Evolutionary conservation across 148 eudicot species (phyloP).

Genomic region (Arctostaphylos glauca): DNA sequence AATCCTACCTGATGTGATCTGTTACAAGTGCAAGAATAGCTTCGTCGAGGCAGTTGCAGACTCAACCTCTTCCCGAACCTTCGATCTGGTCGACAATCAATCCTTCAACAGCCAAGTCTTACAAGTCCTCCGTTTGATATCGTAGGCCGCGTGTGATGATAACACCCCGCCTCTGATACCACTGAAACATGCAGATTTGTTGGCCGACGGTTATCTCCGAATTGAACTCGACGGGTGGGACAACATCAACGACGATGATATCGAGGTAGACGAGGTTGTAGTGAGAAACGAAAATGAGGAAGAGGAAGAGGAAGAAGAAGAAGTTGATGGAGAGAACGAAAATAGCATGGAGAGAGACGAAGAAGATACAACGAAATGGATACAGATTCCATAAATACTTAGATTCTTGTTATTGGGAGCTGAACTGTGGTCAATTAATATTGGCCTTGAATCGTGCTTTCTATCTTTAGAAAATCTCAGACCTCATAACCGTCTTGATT

Average conservation of each 20-base stretch:
- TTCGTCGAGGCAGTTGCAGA: slow-evolving; percentile 58
- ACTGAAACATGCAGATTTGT: slow-evolving; percentile 32
- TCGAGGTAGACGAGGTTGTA: slow-evolving; percentile 29
- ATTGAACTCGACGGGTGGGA: slow-evolving; percentile 65
- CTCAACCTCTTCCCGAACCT: slow-evolving; percentile 15
- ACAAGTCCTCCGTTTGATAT: slow-evolving; percentile 62
- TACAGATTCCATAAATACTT: not conserved
- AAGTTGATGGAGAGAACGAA: slow-evolving; percentile 21
- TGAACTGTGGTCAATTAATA: not conserved
- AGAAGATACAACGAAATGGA: slow-evolving; percentile 18
- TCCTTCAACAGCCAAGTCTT: slow-evolving; percentile 52
- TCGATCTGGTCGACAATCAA: slow-evolving; percentile 33
- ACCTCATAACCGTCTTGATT: not conserved
- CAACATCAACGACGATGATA: slow-evolving; percentile 32
- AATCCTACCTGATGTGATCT: slow-evolving; percentile 56
- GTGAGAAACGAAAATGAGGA: slow-evolving; percentile 21
- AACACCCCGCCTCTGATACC: slow-evolving; percentile 62
- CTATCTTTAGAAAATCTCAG: slow-evolving; percentile 7
- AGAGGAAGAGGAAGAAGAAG: slow-evolving; percentile 35
- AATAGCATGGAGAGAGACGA: slow-evolving; percentile 29
- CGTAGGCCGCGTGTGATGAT: slow-evolving; percentile 66
- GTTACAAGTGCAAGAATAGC: slow-evolving; percentile 71
- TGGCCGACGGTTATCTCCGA: slow-evolving; percentile 49
- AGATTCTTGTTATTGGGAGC: slow-evolving; percentile 6
- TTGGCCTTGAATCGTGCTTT: not conserved